Conservation (phyloP, 768 basidiomycete species). For the Suillus spraguei region DNA sequence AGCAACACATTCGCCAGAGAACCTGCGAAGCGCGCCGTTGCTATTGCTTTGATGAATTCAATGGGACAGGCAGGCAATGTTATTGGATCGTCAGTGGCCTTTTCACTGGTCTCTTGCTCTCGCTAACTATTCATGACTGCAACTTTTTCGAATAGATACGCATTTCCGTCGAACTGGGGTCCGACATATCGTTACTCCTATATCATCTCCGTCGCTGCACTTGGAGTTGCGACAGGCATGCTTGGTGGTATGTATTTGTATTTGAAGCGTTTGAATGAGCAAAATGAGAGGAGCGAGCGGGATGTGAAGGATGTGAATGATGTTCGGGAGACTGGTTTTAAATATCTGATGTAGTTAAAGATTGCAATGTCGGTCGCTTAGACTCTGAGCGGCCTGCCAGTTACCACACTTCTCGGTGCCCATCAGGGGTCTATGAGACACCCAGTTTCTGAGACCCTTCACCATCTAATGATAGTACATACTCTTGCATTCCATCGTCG, state of each 20-base stretch:
- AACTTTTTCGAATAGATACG: not conserved
- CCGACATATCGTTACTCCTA: conserved; percentile 6
- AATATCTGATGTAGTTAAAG: not conserved
- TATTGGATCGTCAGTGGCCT: not conserved
- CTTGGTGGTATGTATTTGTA: not conserved
- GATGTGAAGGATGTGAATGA: not conserved
- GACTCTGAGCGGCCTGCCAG: too few relatives aligned
- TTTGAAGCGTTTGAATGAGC: not conserved
- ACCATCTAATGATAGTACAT: too few relatives aligned
- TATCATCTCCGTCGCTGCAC: not conserved
- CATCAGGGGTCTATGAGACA: too few relatives aligned
- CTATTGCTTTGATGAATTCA: not conserved
- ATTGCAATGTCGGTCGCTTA: not conserved
- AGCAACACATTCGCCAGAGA: not conserved
- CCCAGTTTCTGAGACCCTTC: too few relatives aligned
- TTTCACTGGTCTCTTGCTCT: not conserved
- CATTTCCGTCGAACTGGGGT: not conserved
- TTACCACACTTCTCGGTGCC: too few relatives aligned
- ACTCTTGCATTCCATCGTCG: too few relatives aligned
- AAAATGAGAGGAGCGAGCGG: not conserved
- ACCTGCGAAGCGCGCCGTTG: conserved; percentile 2
- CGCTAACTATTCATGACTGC: not conserved
- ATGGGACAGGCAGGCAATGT: not conserved
- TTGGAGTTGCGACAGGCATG: not conserved
- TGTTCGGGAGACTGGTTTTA: not conserved